Evolutionary conservation across 352 stramenopile species (phyloP).

Genomic region (Phytophthora pini): DNA sequence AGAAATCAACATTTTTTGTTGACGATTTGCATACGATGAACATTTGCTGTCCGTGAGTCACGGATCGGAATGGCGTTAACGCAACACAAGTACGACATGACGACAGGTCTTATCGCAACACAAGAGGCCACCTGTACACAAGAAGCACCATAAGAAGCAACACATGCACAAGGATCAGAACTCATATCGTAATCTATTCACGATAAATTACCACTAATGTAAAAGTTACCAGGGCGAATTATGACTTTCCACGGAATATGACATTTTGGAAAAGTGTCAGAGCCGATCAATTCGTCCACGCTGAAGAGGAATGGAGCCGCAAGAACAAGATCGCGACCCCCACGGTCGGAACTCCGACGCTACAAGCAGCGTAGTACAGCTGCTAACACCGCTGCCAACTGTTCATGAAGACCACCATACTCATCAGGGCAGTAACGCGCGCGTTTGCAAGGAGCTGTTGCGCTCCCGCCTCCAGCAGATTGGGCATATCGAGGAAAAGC

Average conservation of each 20-base stretch:
- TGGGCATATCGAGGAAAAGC: neutral
- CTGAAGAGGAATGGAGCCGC: too few relatives aligned
- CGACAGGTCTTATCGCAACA: slow-evolving; percentile 12
- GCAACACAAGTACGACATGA: neutral
- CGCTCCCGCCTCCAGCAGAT: slow-evolving; percentile 2
- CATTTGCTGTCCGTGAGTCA: too few relatives aligned
- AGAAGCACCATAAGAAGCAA: slow-evolving; percentile 6
- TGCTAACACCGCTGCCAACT: neutral
- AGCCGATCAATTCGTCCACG: too few relatives aligned
- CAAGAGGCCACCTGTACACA: neutral
- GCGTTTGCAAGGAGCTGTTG: slow-evolving; percentile 12
- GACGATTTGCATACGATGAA: too few relatives aligned
- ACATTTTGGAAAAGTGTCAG: neutral
- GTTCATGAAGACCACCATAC: neutral
- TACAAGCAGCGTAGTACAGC: neutral
- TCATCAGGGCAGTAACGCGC: neutral
- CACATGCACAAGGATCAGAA: neutral
- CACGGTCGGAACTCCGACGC: too few relatives aligned
- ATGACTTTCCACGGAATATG: neutral
- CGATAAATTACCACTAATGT: slow-evolving; percentile 4
- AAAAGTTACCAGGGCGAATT: slow-evolving; percentile 7
- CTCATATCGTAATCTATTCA: slow-evolving; percentile 3
- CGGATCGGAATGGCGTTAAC: too few relatives aligned
- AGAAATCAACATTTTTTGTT: too few relatives aligned
- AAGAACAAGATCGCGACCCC: too few relatives aligned